A percentile compares a stretch with the other conserved stretches of the same genome.
These are phyloP conservation scores for Coemansia sp. DNA, from an alignment of 192 early-diverging fungal genomes.

Conservation along the genomic window DNA sequence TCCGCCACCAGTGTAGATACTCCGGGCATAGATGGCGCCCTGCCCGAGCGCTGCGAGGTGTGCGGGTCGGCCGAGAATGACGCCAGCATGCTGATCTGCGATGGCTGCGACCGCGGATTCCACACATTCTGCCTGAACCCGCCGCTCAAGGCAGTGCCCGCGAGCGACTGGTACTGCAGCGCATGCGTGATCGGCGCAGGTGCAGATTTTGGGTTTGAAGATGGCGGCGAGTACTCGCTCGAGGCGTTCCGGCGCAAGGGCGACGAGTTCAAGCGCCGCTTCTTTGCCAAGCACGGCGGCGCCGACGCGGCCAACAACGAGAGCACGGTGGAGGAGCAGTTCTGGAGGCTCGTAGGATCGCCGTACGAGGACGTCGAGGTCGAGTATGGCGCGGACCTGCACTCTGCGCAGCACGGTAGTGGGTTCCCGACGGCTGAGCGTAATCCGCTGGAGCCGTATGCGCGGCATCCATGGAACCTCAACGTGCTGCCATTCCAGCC, in stretches of 20 bases:
- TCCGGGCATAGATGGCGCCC: neutral
- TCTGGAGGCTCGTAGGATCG: slow-evolving; percentile 87
- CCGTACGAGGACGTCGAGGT: slow-evolving; percentile 87
- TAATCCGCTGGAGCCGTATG: slow-evolving; percentile 62
- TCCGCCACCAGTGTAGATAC: slow-evolving; percentile 4
- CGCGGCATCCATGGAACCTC: slow-evolving; percentile 80
- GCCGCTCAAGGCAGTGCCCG: slow-evolving; percentile 55
- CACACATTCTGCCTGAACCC: slow-evolving; percentile 80
- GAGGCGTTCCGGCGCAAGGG: slow-evolving; percentile 73
- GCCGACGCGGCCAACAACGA: slow-evolving; percentile 45
- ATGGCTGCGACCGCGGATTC: slow-evolving; percentile 80
- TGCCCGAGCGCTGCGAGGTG: slow-evolving; percentile 41
- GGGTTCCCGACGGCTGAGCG: slow-evolving; percentile 78
- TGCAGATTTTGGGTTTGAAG: slow-evolving; percentile 92
- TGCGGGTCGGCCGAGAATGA: slow-evolving; percentile 51
- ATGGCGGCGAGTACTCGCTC: slow-evolving; percentile 75
- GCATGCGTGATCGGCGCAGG: slow-evolving; percentile 73
- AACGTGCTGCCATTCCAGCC: slow-evolving; percentile 79
- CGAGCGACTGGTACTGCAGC: slow-evolving; percentile 84
- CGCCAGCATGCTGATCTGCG: slow-evolving; percentile 77
- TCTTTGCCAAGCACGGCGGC: slow-evolving; percentile 52
- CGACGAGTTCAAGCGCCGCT: slow-evolving; percentile 76
- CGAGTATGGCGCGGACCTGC: slow-evolving; percentile 95
- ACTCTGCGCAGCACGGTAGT: slow-evolving; percentile 87
- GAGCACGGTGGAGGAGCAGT: slow-evolving; percentile 81